These are phyloP conservation scores for Mycena albidolilacea DNA, from an alignment of 768 basidiomycete species.

Conservation along the genomic window DNA sequence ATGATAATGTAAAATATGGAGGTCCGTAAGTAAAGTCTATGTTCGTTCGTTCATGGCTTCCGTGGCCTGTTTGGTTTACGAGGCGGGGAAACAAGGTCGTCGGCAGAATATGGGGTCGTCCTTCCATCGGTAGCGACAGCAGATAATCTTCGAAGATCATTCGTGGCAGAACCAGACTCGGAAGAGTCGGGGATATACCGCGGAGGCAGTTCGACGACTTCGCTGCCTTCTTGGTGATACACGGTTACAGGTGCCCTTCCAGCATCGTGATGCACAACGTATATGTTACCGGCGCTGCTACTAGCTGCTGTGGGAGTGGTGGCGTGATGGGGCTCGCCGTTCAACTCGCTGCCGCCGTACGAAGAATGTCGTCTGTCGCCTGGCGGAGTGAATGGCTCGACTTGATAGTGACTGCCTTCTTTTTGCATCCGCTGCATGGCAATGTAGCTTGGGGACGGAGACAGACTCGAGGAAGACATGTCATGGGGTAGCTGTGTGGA, in stretches of 20 bases:
- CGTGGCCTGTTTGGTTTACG: constrained; percentile 28
- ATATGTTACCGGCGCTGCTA: constrained; percentile 53
- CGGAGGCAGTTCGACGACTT: constrained; percentile 74
- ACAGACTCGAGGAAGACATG: constrained; percentile 4
- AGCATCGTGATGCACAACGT: constrained; percentile 75
- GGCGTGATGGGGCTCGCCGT: constrained; percentile 18
- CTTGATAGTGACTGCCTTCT: constrained; percentile 48
- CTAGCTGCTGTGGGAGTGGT: constrained; percentile 17
- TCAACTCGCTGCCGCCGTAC: constrained; percentile 26
- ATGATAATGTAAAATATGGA: constrained; percentile 8
- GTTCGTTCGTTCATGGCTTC: constrained; percentile 6
- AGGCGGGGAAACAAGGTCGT: constrained; percentile 13
- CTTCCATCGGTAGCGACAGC: not conserved
- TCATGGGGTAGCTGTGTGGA: constrained; percentile 17
- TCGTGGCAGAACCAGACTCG: not conserved
- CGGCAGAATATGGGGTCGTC: constrained; percentile 2
- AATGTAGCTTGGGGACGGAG: constrained; percentile 10
- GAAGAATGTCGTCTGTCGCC: constrained; percentile 49
- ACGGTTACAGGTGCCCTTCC: constrained; percentile 71
- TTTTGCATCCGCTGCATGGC: constrained; percentile 29
- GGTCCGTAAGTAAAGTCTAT: constrained; percentile 7
- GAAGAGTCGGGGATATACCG: constrained; percentile 52
- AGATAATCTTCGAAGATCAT: not conserved
- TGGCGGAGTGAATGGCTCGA: constrained; percentile 62
- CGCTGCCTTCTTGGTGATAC: constrained; percentile 67